Conservation (phyloP, 768 basidiomycete genomes). For the Lentinus brumalis region DNA sequence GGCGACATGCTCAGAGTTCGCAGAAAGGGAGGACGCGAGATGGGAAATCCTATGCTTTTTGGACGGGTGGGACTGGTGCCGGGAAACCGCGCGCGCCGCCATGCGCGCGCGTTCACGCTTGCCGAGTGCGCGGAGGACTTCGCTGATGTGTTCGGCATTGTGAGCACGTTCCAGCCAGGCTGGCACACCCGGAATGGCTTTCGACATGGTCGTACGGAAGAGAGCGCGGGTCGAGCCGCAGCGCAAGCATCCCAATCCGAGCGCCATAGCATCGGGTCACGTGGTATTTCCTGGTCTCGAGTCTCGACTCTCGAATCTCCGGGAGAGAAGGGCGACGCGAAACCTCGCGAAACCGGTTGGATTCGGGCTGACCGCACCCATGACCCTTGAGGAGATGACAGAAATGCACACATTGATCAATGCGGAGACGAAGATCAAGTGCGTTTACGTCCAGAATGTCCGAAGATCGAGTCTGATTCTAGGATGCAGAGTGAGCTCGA, state of each 20-base stretch:
- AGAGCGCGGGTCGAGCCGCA: too few species aligned
- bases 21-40: conserved; percentile 20
- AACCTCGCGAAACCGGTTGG: too few species aligned
- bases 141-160: conserved; percentile 27
- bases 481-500: conserved; percentile 71
- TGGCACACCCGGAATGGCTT: conserved; percentile 10
- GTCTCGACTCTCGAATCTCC: too few species aligned
- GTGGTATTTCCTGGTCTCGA: too few species aligned
- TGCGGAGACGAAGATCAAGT: conserved; percentile 55
- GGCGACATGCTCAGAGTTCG: conserved; percentile 29
- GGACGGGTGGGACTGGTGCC: conserved; percentile 23
- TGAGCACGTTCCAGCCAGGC: conserved; percentile 32
- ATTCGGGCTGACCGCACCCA: too few species aligned
- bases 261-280: too few species aligned
- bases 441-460: conserved; percentile 1
- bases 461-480: background rate
- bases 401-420: conserved; percentile 40
- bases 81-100: conserved; percentile 32
- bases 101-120: conserved; percentile 41
- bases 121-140: conserved; percentile 38
- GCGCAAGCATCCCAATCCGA: too few species aligned
- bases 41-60: conserved; percentile 24
- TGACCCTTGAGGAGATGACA: background rate
- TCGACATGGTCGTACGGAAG: too few species aligned
- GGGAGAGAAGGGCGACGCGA: too few species aligned